phyloP scores from a whole-genome alignment of 78 protist species.

The Guillardia theta region DNA sequence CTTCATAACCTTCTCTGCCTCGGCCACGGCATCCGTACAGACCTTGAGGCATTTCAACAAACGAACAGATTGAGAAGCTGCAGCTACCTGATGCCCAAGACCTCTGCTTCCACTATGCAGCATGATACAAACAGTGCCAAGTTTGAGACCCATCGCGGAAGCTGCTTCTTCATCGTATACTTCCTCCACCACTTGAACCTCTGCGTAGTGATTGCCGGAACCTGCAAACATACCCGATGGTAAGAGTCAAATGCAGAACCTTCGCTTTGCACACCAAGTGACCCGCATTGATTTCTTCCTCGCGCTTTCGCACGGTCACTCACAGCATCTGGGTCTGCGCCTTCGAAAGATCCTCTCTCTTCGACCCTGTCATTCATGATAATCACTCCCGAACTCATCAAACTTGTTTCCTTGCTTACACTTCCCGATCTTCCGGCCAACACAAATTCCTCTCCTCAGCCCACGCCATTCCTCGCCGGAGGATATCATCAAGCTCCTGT shows the following conservation, averaged over 20 bases:
- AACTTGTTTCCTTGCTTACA: too few species aligned
- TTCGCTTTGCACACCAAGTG: constrained; percentile 36
- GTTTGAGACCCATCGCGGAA: neutral
- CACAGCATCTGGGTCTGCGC: neutral
- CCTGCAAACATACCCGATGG: neutral
- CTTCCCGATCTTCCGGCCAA: constrained; percentile 33
- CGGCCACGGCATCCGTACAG: constrained; percentile 80
- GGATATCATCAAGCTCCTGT: constrained; percentile 63
- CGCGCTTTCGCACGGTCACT: constrained; percentile 47
- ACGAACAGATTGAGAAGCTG: too few species aligned
- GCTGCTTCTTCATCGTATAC: constrained; percentile 69
- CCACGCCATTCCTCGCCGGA: constrained; percentile 41
- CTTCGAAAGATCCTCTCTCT: neutral
- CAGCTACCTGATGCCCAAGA: constrained; percentile 95
- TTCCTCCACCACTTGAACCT: constrained; percentile 88
- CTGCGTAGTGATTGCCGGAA: constrained; percentile 95
- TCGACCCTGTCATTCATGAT: neutral
- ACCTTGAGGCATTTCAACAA: too few species aligned
- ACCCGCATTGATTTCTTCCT: constrained; percentile 57
- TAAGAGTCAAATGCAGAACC: neutral
- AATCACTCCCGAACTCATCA: too few species aligned
- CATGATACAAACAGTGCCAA: neutral
- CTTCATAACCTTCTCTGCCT: neutral
- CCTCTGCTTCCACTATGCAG: constrained; percentile 73
- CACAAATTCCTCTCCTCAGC: neutral